Evolutionary conservation across 2,329 filamentous ascomycete genomes (phyloP).

Genomic region (Trichoderma lentiforme): DNA sequence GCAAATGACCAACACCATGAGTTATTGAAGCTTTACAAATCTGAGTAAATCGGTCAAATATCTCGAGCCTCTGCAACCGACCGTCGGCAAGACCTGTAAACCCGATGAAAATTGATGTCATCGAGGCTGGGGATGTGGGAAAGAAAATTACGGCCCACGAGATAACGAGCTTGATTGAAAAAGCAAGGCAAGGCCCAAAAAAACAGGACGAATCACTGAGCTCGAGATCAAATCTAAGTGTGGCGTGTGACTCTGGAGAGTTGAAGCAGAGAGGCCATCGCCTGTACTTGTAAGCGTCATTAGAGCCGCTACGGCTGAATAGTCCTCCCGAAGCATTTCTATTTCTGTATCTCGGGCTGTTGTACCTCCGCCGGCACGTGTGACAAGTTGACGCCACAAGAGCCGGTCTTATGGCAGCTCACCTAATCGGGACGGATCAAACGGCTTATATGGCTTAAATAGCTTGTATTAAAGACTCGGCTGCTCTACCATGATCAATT

Average conservation of each 20-base stretch:
- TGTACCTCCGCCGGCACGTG: not conserved
- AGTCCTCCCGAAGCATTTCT: slow-evolving; percentile 1
- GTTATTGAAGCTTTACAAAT: not conserved
- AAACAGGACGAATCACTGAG: not conserved
- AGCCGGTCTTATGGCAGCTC: not conserved
- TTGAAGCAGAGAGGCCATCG: not conserved
- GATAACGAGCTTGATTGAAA: not conserved
- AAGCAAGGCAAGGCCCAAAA: not conserved
- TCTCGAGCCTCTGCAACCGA: not conserved
- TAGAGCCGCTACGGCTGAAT: slow-evolving; percentile 6
- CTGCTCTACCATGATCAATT: not conserved
- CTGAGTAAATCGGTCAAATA: not conserved
- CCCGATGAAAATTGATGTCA: not conserved
- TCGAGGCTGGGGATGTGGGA: not conserved
- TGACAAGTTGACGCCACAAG: not conserved
- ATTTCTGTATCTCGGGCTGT: slow-evolving; percentile 2
- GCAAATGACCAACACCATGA: not conserved
- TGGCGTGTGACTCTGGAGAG: slow-evolving; percentile 1
- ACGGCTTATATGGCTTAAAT: not conserved
- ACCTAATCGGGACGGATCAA: not conserved
- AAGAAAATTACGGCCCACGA: not conserved
- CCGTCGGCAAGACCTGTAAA: not conserved
- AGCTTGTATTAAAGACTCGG: not conserved
- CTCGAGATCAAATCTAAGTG: not conserved
- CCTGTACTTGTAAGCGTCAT: not conserved